Percentiles rank a stretch among this genome's conserved stretches.
Evolutionary conservation across 1,284 basidiomycete genomes (phyloP).

Genomic region (Irpex sp.): DNA sequence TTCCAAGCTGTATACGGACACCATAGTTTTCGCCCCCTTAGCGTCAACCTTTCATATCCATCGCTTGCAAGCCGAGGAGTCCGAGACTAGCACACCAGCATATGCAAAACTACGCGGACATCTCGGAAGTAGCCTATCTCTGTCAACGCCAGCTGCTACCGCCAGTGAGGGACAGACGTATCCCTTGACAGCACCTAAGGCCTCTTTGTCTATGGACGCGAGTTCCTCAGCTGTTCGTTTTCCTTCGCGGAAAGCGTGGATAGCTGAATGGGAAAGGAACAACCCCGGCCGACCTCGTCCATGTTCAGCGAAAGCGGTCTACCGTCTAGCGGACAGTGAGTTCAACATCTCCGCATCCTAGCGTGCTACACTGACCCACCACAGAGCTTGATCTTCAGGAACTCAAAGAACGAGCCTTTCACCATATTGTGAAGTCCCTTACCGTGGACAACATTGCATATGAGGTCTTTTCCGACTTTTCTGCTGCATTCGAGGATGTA

Average conservation of each 20-base stretch:
- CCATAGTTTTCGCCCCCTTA: slow-evolving; percentile 78
- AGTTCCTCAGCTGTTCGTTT: slow-evolving; percentile 20
- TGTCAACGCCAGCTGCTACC: slow-evolving; percentile 15
- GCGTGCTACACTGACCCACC: background rate
- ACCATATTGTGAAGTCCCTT: slow-evolving; percentile 73
- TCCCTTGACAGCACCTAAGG: slow-evolving; percentile 12
- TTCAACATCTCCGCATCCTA: background rate
- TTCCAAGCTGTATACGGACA: slow-evolving; percentile 76
- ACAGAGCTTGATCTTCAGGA: slow-evolving; percentile 64
- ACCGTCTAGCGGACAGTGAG: slow-evolving; percentile 79
- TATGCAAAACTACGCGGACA: background rate
- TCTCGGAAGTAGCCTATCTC: background rate
- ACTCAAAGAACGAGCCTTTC: slow-evolving; percentile 63
- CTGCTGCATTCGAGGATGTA: slow-evolving; percentile 70
- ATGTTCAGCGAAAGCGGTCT: slow-evolving; percentile 85
- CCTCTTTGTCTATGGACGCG: slow-evolving; percentile 16
- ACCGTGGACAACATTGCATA: slow-evolving; percentile 79
- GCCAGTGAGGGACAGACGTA: slow-evolving; percentile 32
- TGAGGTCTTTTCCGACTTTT: slow-evolving; percentile 84
- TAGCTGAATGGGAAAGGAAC: slow-evolving; percentile 52
- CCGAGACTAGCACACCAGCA: slow-evolving; percentile 22
- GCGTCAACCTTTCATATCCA: slow-evolving; percentile 55
- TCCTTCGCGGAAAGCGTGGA: slow-evolving; percentile 55
- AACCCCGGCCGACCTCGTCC: slow-evolving; percentile 66
- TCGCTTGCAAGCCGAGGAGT: slow-evolving; percentile 24